Evolutionary conservation across 805 yeast species (phyloP).

Genomic region (Wickerhamomyces bovis): DNA sequence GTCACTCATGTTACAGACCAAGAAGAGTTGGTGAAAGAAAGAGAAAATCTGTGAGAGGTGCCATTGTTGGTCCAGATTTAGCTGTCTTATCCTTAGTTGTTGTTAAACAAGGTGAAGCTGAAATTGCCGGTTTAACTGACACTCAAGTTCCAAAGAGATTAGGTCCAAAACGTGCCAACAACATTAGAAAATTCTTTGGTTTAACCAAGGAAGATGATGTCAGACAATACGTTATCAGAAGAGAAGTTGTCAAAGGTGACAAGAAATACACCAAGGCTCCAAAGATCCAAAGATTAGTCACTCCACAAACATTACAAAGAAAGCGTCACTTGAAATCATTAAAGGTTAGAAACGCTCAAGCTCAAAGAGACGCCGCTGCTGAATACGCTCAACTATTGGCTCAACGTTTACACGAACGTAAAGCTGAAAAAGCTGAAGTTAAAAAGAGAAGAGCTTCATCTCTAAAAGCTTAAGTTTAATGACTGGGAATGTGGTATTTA

Average conservation of each 20-base stretch:
- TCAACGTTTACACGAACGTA: conserved; percentile 95
- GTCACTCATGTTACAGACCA: conserved; percentile 98
- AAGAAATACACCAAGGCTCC: conserved; percentile 99
- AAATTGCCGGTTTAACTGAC: conserved; percentile 95
- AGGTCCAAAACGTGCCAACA: conserved; percentile 99
- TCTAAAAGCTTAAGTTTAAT: conserved; percentile 63
- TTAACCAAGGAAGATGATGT: conserved; percentile 89
- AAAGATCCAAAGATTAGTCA: conserved; percentile 98
- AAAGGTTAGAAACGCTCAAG: conserved; percentile 96
- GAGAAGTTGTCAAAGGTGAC: conserved; percentile 97
- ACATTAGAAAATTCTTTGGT: conserved; percentile 99
- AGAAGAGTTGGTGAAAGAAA: conserved; percentile 99
- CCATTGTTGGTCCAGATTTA: conserved; percentile 95
- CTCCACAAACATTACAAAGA: conserved; percentile 99
- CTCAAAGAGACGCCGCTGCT: conserved; percentile 99
- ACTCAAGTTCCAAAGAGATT: conserved; percentile 95
- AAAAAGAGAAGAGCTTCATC: conserved; percentile 99
- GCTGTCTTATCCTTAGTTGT: conserved; percentile 90
- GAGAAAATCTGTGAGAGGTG: conserved; percentile 99
- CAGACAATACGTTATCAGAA: conserved; percentile 89
- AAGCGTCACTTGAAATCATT: conserved; percentile 93
- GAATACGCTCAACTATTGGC: conserved; percentile 99
- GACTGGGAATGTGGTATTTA: conserved; percentile 21
- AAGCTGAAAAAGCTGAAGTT: conserved; percentile 97
- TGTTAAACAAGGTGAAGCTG: conserved; percentile 96